phyloP scores from a whole-genome alignment of 768 basidiomycete genomes.

The Agrocybe praecox region DNA sequence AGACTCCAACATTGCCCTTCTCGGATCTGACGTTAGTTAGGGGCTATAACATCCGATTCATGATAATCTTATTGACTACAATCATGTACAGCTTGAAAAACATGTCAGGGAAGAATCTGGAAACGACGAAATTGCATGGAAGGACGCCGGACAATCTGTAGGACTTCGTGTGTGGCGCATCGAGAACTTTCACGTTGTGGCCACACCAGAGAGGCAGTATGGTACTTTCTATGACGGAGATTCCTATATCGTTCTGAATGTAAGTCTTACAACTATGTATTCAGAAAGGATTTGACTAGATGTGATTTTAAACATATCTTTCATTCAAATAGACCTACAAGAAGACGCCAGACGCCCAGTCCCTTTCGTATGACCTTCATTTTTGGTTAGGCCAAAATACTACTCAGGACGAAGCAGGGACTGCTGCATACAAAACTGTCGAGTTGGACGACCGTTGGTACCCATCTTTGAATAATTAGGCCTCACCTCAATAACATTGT shows the following conservation, averaged over 20 bases:
- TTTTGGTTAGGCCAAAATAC: conserved; percentile 68
- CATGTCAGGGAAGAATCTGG: conserved; percentile 54
- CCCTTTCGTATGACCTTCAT: conserved; percentile 59
- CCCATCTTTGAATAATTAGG: not conserved
- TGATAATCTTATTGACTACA: not conserved
- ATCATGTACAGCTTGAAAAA: conserved; percentile 50
- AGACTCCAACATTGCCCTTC: conserved; percentile 63
- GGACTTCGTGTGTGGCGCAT: conserved; percentile 63
- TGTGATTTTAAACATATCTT: not conserved
- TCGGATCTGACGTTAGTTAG: conserved; percentile 59
- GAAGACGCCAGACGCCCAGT: conserved; percentile 44
- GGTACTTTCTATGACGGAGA: conserved; percentile 68
- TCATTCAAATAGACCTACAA: conserved; percentile 53
- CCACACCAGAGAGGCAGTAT: conserved; percentile 51
- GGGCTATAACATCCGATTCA: not conserved
- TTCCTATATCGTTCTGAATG: conserved; percentile 66
- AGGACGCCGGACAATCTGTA: conserved; percentile 38
- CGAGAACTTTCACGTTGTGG: conserved; percentile 55
- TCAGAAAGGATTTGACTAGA: not conserved
- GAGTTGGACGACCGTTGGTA: conserved; percentile 65
- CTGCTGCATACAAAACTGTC: conserved; percentile 68
- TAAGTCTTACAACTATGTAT: no score
- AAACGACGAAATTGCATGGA: conserved; percentile 53
- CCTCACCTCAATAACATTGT: not conserved
- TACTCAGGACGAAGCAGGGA: conserved; percentile 62